These are phyloP conservation scores for Debaryomyces subglobosus DNA, from an alignment of 1,139 yeast genomes.

Conservation along the genomic window DNA sequence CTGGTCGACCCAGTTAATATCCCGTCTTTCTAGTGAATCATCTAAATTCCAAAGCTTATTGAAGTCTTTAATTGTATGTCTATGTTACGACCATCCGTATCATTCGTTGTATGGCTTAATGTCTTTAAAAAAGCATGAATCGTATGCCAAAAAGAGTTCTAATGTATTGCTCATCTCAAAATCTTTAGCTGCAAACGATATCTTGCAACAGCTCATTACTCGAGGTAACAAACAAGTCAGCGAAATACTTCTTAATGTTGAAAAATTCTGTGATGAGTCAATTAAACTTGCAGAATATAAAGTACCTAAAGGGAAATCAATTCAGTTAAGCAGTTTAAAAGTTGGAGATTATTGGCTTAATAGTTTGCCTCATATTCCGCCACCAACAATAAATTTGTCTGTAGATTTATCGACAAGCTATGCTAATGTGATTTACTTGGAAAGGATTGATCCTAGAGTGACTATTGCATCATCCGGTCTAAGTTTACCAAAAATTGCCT, in stretches of 20 bases:
- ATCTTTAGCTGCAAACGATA: conserved; percentile 50
- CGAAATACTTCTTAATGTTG: conserved; percentile 39
- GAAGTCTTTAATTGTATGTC: conserved; percentile 47
- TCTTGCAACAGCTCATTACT: conserved; percentile 38
- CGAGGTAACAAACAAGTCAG: conserved; percentile 9
- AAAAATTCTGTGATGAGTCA: conserved; percentile 52
- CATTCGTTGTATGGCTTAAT: conserved; percentile 74
- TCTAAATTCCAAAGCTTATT: conserved; percentile 60
- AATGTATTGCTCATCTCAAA: conserved; percentile 47
- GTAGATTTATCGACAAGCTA: conserved; percentile 51
- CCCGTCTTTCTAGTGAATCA: conserved; percentile 59
- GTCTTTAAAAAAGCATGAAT: conserved; percentile 54
- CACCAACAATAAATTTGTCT: conserved; percentile 62
- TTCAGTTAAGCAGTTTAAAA: conserved; percentile 39
- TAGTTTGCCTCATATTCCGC: conserved; percentile 58
- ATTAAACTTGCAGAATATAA: conserved; percentile 56
- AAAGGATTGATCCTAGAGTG: conserved; percentile 46
- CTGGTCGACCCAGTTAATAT: conserved; percentile 84
- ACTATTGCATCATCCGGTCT: conserved; percentile 77
- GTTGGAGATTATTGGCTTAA: conserved; percentile 62
- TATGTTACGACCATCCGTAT: conserved; percentile 70
- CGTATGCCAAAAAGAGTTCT: conserved; percentile 28
- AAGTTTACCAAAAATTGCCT: conserved; percentile 81
- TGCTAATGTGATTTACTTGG: conserved; percentile 50
- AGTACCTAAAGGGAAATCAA: conserved; percentile 32